A percentile compares a stretch with the other conserved stretches of the same genome.
These are phyloP conservation scores for Podospora comata DNA, from an alignment of 495 filamentous ascomycete genomes.

Conservation along the genomic window DNA sequence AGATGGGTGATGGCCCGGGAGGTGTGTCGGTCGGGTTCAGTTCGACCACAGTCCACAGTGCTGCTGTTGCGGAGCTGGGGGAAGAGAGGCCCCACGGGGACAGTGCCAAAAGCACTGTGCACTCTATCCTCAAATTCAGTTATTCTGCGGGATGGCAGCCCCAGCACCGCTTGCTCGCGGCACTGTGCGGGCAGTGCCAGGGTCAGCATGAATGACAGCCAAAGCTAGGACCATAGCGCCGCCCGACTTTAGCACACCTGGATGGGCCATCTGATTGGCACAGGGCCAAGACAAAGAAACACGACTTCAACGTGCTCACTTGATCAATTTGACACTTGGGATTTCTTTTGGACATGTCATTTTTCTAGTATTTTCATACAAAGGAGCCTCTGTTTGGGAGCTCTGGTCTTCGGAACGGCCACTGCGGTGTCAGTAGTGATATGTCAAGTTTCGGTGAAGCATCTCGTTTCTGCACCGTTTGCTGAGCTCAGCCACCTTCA, in stretches of 20 bases:
- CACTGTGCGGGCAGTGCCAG: neutral
- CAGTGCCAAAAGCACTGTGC: neutral
- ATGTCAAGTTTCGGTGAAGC: neutral
- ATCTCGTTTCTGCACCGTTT: neutral
- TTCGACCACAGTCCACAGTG: conserved; percentile 2
- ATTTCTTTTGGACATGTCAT: no score
- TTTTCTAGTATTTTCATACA: neutral
- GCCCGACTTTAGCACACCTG: neutral
- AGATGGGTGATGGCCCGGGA: conserved; percentile 10
- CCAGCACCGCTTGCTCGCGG: neutral
- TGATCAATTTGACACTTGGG: neutral
- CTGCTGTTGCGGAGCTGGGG: conserved; percentile 9
- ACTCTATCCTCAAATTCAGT: neutral
- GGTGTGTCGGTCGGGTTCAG: conserved; percentile 1
- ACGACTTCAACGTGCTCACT: neutral
- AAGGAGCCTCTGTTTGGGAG: neutral
- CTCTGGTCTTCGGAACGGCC: neutral
- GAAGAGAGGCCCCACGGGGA: neutral
- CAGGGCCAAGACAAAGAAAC: neutral
- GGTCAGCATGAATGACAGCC: neutral
- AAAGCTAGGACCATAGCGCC: neutral
- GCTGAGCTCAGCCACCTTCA: neutral
- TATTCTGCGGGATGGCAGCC: neutral
- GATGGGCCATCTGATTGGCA: neutral
- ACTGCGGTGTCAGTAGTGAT: neutral